phyloP scores from a whole-genome alignment of 2,329 filamentous ascomycete species.

The Ploettnerulaceae sp. region DNA sequence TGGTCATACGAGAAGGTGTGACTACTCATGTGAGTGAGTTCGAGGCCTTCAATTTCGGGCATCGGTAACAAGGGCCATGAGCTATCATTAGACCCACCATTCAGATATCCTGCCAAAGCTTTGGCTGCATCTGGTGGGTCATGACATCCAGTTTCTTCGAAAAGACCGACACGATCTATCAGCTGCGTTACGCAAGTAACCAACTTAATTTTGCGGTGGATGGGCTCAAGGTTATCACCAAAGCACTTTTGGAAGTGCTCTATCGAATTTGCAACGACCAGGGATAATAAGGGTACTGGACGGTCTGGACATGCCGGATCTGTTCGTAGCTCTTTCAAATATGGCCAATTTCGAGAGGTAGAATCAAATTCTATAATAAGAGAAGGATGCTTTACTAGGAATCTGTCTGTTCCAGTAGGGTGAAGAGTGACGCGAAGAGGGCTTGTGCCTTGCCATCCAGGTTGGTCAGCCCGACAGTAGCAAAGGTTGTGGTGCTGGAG shows the following conservation, averaged over 20 bases:
- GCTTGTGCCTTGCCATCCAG: constrained; percentile 21
- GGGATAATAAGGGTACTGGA: constrained; percentile 24
- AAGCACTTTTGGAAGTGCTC: constrained; percentile 33
- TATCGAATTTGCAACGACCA: constrained; percentile 28
- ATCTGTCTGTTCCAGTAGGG: constrained; percentile 21
- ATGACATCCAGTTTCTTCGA: constrained; percentile 14
- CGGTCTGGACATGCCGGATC: constrained; percentile 10
- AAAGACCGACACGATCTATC: constrained; percentile 22
- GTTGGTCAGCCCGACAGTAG: constrained; percentile 29
- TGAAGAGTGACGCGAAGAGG: constrained; percentile 24
- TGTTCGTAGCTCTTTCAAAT: constrained; percentile 14
- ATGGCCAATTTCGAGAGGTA: constrained; percentile 9
- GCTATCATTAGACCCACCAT: constrained; percentile 2
- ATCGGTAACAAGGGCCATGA: constrained; percentile 26
- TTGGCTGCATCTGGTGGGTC: constrained; percentile 26
- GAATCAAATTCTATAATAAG: constrained; percentile 27
- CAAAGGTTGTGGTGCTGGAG: constrained; percentile 39
- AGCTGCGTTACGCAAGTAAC: constrained; percentile 26
- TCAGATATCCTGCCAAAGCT: constrained; percentile 24
- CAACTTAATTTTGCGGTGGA: constrained; percentile 23
- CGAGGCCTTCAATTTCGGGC: constrained; percentile 23
- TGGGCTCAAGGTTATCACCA: constrained; percentile 13
- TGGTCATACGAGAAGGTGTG: background rate
- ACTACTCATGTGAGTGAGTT: constrained; percentile 7
- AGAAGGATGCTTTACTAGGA: constrained; percentile 17